phyloP scores from a whole-genome alignment of 768 basidiomycete genomes.

The Tylopilus intermedius region DNA sequence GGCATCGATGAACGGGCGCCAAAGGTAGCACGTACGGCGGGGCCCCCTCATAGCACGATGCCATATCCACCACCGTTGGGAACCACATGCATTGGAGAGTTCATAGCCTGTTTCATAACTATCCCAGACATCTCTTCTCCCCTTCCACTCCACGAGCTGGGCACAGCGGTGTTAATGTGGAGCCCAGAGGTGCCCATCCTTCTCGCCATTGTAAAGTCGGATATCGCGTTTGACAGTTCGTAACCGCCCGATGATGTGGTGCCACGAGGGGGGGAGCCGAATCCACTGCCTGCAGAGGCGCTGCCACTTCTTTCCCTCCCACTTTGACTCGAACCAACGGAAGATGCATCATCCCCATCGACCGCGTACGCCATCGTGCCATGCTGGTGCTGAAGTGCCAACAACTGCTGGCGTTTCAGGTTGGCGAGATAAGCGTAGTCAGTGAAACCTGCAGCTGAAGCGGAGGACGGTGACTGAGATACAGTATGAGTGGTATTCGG shows the following conservation, averaged over 20 bases:
- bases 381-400: conserved; percentile 32
- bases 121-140: conserved; percentile 31
- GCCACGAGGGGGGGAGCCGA: conserved; percentile 28
- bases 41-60: conserved; percentile 32
- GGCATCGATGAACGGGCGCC: background rate
- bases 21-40: conserved; percentile 5
- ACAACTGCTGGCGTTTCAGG: conserved; percentile 26
- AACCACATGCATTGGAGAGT: conserved; percentile 36
- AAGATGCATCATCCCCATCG: conserved; percentile 38
- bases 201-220: conserved; percentile 26
- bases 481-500: conserved; percentile 36
- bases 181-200: conserved; percentile 21
- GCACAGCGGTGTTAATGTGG: conserved; percentile 24
- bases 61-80: conserved; percentile 36
- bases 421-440: conserved; percentile 26
- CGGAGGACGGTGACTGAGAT: conserved; percentile 19
- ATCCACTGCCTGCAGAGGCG: conserved; percentile 31
- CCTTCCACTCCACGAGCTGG: conserved; percentile 24
- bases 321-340: conserved; percentile 34
- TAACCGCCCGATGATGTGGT: conserved; percentile 30
- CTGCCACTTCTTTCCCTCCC: conserved; percentile 35
- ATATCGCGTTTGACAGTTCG: conserved; percentile 31
- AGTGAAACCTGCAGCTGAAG: conserved; percentile 8
- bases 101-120: conserved; percentile 33
- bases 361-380: conserved; percentile 21